These are phyloP conservation scores for Blakeslea trispora DNA, from an alignment of 371 early-diverging fungal genomes.

Conservation along the genomic window DNA sequence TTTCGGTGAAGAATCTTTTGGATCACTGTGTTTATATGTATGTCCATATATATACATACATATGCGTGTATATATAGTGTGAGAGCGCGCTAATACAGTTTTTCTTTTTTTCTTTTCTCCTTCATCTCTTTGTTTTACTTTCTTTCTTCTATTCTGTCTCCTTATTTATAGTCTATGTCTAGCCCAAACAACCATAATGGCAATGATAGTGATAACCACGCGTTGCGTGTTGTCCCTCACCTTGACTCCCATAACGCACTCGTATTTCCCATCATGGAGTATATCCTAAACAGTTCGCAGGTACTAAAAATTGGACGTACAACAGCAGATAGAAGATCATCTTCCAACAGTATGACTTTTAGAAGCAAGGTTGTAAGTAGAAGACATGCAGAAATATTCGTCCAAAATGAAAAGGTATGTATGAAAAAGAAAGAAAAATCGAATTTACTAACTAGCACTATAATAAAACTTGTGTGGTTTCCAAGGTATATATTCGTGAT, in stretches of 20 bases:
- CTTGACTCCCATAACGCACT: slow-evolving; percentile 65
- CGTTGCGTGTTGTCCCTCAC: slow-evolving; percentile 69
- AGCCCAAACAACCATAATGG: too few relatives aligned
- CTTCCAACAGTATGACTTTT: slow-evolving; percentile 70
- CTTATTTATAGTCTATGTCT: too few relatives aligned
- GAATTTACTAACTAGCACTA: too few relatives aligned
- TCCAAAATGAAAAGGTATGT: slow-evolving; percentile 49
- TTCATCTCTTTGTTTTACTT: neutral
- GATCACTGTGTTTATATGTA: too few relatives aligned
- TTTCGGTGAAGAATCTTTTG: too few relatives aligned
- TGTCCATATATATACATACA: too few relatives aligned
- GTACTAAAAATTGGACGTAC: slow-evolving; percentile 71
- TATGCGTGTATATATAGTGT: too few relatives aligned
- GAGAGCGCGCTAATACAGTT: too few relatives aligned
- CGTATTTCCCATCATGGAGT: slow-evolving; percentile 76
- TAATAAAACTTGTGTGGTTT: too few relatives aligned
- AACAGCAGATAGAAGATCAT: slow-evolving; percentile 64
- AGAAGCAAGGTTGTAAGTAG: slow-evolving; percentile 77
- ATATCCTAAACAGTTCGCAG: slow-evolving; percentile 59
- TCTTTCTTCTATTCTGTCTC: neutral
- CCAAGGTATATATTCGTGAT: slow-evolving; percentile 90
- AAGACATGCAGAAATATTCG: slow-evolving; percentile 78
- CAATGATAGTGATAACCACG: slow-evolving; percentile 16
- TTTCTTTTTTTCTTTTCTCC: neutral
- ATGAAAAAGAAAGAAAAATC: too few relatives aligned